phyloP scores from a whole-genome alignment of 1,139 yeast species.

The Dujonia santamariae region DNA sequence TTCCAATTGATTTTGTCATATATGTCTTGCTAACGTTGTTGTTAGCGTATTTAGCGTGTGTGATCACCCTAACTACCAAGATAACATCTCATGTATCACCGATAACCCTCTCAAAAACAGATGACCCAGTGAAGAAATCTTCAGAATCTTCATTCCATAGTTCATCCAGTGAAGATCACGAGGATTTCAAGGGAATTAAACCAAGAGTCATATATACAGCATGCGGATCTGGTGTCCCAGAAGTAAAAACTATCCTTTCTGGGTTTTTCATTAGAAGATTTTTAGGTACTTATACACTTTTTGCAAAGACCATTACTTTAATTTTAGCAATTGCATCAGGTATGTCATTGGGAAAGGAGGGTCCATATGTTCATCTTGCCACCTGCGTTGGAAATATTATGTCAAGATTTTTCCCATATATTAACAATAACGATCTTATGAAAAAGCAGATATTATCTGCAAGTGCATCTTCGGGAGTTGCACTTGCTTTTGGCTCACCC shows the following conservation, averaged over 20 bases:
- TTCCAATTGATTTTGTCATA: conserved; percentile 31
- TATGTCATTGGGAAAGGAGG: conserved; percentile 66
- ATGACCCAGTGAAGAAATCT: background rate
- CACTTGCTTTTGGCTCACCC: conserved; percentile 69
- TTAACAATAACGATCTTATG: conserved; percentile 49
- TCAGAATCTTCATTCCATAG: conserved; percentile 6
- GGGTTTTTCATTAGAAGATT: conserved; percentile 56
- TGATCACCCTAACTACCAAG: conserved; percentile 48
- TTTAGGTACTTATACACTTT: conserved; percentile 52
- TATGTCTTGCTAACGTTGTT: conserved; percentile 40
- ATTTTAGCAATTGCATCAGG: conserved; percentile 66
- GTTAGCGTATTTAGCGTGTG: conserved; percentile 47
- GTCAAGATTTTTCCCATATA: conserved; percentile 49
- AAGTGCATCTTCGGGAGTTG: conserved; percentile 67
- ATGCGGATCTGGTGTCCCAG: conserved; percentile 66
- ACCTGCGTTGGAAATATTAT: conserved; percentile 63
- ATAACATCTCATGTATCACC: conserved; percentile 18
- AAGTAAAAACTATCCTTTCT: conserved; percentile 54
- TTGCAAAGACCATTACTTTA: conserved; percentile 50
- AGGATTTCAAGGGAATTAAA: background rate
- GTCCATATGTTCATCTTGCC: conserved; percentile 71
- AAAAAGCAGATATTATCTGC: conserved; percentile 61
- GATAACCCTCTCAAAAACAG: background rate
- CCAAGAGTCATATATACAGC: conserved; percentile 48
- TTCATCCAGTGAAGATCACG: background rate